Evolutionary conservation across 495 filamentous ascomycete genomes (phyloP).

Genomic region (Aspergillus ellipticus): DNA sequence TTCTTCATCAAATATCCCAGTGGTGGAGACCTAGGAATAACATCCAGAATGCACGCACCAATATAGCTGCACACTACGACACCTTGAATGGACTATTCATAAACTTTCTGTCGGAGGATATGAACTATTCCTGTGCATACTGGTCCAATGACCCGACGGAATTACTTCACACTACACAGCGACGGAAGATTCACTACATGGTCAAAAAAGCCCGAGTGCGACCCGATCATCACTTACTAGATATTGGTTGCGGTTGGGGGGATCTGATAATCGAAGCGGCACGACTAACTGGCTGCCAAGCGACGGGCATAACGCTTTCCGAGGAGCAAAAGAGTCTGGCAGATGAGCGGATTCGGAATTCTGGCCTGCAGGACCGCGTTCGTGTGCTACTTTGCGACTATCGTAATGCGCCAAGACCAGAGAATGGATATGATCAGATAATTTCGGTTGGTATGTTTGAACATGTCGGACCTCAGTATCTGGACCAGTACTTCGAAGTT

Average conservation of each 20-base stretch:
- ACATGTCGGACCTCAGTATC: conserved; percentile 62
- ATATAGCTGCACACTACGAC: conserved; percentile 70
- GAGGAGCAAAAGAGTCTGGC: conserved; percentile 59
- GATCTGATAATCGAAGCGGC: conserved; percentile 63
- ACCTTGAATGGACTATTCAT: conserved; percentile 72
- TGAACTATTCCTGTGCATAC: conserved; percentile 75
- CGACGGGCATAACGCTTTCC: conserved; percentile 60
- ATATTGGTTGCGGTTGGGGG: conserved; percentile 70
- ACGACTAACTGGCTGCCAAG: conserved; percentile 53
- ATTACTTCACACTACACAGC: conserved; percentile 59
- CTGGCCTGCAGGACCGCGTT: conserved; percentile 50
- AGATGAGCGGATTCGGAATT: conserved; percentile 52
- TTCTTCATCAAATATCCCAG: conserved; percentile 1
- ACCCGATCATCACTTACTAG: conserved; percentile 59
- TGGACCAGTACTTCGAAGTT: conserved; percentile 58
- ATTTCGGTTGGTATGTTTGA: conserved; percentile 75
- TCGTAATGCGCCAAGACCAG: conserved; percentile 48
- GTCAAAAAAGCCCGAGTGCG: conserved; percentile 58
- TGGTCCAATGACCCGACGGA: conserved; percentile 52
- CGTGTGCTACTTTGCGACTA: conserved; percentile 61
- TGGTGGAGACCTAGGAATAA: conserved; percentile 58
- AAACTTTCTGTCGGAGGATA: conserved; percentile 66
- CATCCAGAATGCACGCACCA: conserved; percentile 58
- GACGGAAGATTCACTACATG: conserved; percentile 59
- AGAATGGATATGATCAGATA: conserved; percentile 60